A percentile compares a stretch with the other conserved stretches of the same genome.
Conservation (phyloP, 495 filamentous ascomycete species). For the Penicillium paradoxum region DNA sequence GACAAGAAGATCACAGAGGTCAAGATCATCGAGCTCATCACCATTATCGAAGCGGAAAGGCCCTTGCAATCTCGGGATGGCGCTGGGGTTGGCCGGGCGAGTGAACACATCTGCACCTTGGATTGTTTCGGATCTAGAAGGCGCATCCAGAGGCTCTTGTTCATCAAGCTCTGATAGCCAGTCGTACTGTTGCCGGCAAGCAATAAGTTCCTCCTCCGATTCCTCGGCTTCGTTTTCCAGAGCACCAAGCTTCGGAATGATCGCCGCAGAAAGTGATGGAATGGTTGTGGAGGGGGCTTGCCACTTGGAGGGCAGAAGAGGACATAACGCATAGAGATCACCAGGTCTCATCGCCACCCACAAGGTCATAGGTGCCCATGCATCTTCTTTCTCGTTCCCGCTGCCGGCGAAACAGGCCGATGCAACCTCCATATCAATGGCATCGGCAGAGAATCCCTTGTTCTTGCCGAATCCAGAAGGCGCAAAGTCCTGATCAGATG, state of each 20-base stretch:
- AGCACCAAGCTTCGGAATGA: conserved; percentile 60
- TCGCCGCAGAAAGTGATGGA: conserved; percentile 68
- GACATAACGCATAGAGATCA: conserved; percentile 87
- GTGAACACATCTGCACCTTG: conserved; percentile 63
- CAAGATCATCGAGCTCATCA: conserved; percentile 62
- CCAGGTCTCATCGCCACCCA: conserved; percentile 88
- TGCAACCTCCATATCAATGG: conserved; percentile 80
- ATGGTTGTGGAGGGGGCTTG: conserved; percentile 68
- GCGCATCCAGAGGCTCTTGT: conserved; percentile 55
- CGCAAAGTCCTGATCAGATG: conserved; percentile 68
- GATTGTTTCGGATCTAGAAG: conserved; percentile 21
- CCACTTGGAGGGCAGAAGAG: conserved; percentile 78
- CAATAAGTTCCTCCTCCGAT: conserved; percentile 45
- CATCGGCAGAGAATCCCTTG: conserved; percentile 79
- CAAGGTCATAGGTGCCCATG: conserved; percentile 86
- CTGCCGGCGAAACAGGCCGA: conserved; percentile 76
- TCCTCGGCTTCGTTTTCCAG: conserved; percentile 55
- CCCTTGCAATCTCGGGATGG: conserved; percentile 76
- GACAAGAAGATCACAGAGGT: conserved; percentile 60
- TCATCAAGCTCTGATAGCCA: conserved; percentile 81
- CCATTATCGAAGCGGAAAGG: conserved; percentile 69
- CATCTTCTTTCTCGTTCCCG: conserved; percentile 58
- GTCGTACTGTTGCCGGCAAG: conserved; percentile 61
- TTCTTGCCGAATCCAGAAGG: conserved; percentile 64
- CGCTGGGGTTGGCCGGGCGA: conserved; percentile 64